These are phyloP conservation scores for Aspergillus proliferans DNA, from an alignment of 2,329 filamentous ascomycete species.

Conservation along the genomic window DNA sequence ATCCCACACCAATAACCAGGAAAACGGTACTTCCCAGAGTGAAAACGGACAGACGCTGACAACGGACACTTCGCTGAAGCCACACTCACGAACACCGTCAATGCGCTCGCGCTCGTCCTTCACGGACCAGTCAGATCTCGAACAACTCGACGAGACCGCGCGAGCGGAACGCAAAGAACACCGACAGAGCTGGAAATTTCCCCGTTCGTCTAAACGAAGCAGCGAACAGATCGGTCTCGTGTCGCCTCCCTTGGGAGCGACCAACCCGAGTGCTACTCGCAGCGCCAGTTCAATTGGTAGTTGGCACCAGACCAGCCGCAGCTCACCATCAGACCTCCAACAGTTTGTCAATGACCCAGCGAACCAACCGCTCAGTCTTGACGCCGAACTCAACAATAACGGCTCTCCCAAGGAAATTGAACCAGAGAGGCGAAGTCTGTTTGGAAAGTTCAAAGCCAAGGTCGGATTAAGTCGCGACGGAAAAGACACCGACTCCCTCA, in stretches of 20 bases:
- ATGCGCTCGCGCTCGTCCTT: slow-evolving; percentile 63
- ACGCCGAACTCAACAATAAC: slow-evolving; percentile 33
- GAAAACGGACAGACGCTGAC: slow-evolving; percentile 33
- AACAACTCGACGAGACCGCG: slow-evolving; percentile 59
- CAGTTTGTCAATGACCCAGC: slow-evolving; percentile 32
- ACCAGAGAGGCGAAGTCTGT: slow-evolving; percentile 53
- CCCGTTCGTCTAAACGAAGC: slow-evolving; percentile 49
- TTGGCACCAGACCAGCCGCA: slow-evolving; percentile 42
- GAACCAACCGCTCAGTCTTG: slow-evolving; percentile 29
- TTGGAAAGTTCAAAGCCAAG: slow-evolving; percentile 61
- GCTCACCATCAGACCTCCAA: slow-evolving; percentile 39
- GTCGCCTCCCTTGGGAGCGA: slow-evolving; percentile 50
- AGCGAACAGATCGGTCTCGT: slow-evolving; percentile 44
- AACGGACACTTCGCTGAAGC: slow-evolving; percentile 51
- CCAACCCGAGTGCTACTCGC: slow-evolving; percentile 57
- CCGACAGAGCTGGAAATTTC: slow-evolving; percentile 67
- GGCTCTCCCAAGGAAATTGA: slow-evolving; percentile 26
- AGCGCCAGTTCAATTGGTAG: slow-evolving; percentile 66
- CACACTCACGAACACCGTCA: slow-evolving; percentile 70
- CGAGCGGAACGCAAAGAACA: slow-evolving; percentile 59
- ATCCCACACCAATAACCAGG: slow-evolving; percentile 22
- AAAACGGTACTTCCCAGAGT: neutral
- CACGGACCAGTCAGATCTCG: slow-evolving; percentile 76
- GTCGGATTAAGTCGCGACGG: slow-evolving; percentile 50
- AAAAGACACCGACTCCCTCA: slow-evolving; percentile 47